Percentiles rank a stretch among this genome's conserved stretches.
phyloP scores from a whole-genome alignment of 1,284 basidiomycete species.

The Cryptococcus sp. region DNA sequence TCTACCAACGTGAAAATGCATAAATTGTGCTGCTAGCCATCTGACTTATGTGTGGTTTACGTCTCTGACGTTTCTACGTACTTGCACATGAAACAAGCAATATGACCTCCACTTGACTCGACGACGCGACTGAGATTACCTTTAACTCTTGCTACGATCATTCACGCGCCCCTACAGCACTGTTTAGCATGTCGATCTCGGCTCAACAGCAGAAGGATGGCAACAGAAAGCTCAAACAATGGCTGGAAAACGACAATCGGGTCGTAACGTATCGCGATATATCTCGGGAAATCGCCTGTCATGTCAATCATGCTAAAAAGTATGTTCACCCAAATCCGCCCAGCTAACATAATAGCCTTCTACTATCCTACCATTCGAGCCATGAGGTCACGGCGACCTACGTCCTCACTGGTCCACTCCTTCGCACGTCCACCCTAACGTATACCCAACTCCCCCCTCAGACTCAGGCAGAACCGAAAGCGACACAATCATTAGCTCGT shows the following conservation, averaged over 20 bases:
- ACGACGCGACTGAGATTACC: no score
- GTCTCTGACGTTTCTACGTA: no score
- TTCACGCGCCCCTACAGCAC: no score
- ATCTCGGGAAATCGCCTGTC: slow-evolving; percentile 34
- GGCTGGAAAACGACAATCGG: slow-evolving; percentile 29
- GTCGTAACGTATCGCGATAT: slow-evolving; percentile 39
- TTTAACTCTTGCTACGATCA: no score
- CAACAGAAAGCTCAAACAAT: slow-evolving; percentile 21
- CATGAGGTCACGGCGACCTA: slow-evolving; percentile 26
- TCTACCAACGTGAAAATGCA: no score
- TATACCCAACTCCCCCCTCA: slow-evolving; percentile 16
- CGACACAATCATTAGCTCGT: slow-evolving; percentile 26
- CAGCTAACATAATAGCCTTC: slow-evolving; percentile 11
- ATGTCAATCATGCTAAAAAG: slow-evolving; percentile 42
- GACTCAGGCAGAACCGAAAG: slow-evolving; percentile 3
- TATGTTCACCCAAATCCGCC: slow-evolving; percentile 11
- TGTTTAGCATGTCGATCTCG: neutral
- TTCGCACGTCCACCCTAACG: slow-evolving; percentile 18
- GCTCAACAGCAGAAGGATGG: slow-evolving; percentile 22
- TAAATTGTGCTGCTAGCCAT: no score
- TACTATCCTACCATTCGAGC: slow-evolving; percentile 23
- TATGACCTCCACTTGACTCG: no score
- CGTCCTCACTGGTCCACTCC: slow-evolving; percentile 37
- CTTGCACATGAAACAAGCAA: no score
- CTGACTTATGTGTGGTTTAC: no score